These are phyloP conservation scores for Dioscorea cayenensis DNA, from an alignment of 116 monocot genomes.

Conservation along the genomic window DNA sequence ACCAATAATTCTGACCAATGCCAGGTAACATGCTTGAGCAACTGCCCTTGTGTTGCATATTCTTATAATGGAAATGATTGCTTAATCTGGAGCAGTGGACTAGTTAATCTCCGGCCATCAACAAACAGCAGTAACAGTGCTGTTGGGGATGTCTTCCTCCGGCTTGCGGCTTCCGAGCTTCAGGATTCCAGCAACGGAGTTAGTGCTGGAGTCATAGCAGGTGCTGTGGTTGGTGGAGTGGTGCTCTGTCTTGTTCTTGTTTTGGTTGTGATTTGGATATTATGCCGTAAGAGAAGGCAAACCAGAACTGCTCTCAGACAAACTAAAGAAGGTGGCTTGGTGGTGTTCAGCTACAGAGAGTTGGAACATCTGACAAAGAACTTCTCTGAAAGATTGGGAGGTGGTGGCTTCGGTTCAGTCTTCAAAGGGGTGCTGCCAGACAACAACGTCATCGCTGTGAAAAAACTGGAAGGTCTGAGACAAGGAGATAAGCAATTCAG, in stretches of 20 bases:
- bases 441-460: slow-evolving; percentile 5
- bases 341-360: slow-evolving; percentile 7
- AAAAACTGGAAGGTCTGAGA: slow-evolving; percentile 5
- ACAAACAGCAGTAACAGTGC: neutral
- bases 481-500: slow-evolving; percentile 24
- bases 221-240: neutral
- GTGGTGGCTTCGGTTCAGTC: slow-evolving; percentile 18
- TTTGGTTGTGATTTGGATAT: neutral
- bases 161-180: slow-evolving; percentile 2
- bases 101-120: neutral
- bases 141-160: neutral
- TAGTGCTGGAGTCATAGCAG: neutral
- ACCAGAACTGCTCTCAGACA: neutral
- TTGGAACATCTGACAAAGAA: slow-evolving; percentile 10
- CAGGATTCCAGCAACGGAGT: neutral
- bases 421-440: slow-evolving; percentile 8
- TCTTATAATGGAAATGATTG: neutral
- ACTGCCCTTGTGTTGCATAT: slow-evolving; percentile 30
- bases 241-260: neutral
- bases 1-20: neutral
- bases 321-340: neutral
- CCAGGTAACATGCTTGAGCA: slow-evolving; percentile 12
- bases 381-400: slow-evolving; percentile 11
- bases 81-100: neutral
- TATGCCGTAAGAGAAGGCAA: neutral